These are phyloP conservation scores for Medicago lupulina DNA, from an alignment of 306 rosid species.

Conservation along the genomic window DNA sequence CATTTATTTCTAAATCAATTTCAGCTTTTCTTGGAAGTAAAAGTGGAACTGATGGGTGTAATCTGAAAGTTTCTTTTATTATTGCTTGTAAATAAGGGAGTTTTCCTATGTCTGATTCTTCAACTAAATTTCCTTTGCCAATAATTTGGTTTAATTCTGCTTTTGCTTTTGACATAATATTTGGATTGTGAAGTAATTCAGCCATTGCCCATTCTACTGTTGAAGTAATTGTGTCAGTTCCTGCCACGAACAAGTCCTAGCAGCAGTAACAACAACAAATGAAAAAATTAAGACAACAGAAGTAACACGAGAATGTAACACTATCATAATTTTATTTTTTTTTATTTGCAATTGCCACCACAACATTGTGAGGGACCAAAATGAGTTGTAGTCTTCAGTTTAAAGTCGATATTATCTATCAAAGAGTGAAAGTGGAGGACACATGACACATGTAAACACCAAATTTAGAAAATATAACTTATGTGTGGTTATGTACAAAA, in stretches of 20 bases:
- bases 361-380: background rate
- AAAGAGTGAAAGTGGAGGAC: too few species aligned
- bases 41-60: slow-evolving; percentile 43
- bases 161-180: slow-evolving; percentile 36
- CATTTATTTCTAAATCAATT: slow-evolving; percentile 21
- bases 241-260: slow-evolving; percentile 43
- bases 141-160: slow-evolving; percentile 20
- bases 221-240: slow-evolving; percentile 39
- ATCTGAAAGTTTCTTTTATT: slow-evolving; percentile 38
- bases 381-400: too few species aligned
- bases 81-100: slow-evolving; percentile 44
- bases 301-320: too few species aligned
- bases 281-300: too few species aligned
- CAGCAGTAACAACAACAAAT: background rate
- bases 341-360: too few species aligned
- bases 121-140: slow-evolving; percentile 37
- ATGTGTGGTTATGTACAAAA: background rate
- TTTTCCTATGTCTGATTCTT: slow-evolving; percentile 29
- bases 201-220: slow-evolving; percentile 48
- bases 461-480: background rate
- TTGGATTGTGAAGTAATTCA: slow-evolving; percentile 33
- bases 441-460: too few species aligned
- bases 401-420: too few species aligned
- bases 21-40: slow-evolving; percentile 39
- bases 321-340: too few species aligned